Evolutionary conservation across 495 filamentous ascomycete species (phyloP), one percentile per base, ranked within the genome.

Genomic region (Podospora comata): DNA sequence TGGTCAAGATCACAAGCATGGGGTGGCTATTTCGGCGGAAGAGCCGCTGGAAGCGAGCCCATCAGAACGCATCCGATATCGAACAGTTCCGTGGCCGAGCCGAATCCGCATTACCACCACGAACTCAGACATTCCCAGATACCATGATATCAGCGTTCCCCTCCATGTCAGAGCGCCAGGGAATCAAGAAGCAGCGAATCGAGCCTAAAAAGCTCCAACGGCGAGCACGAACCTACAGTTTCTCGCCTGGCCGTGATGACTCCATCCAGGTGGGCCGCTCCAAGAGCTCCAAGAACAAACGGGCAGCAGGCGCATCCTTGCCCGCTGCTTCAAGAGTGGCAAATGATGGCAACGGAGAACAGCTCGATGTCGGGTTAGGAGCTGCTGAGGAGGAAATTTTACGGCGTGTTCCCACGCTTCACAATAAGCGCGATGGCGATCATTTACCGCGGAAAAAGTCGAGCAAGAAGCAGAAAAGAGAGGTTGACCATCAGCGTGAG

Each of bases 1-100:
- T 13, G 16, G 39, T 20, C 30, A 7, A n/a, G 9, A 20, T 54
- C 27, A 55, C 59, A 63, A 76, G 30, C 70, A 92, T 92, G 90
- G 86, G 87, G 74, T 93, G 91, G 91, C 91, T 88, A 44, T 93
- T 92, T 77, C 84, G 90, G 77, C 88, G 89, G 66, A 90, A 84
- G 76, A 87, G 82, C 81, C 79, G 80, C 67, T 79, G 81, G 71
- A 82, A 79, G 71, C 79, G 79, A 69, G 72, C 78, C 54, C 73
- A 76, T 34, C 75, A 77, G 54, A 80, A 74, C 67, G 78, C 79
- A 34, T 68, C 76, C 3, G 73, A 79, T 28, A 70, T 76, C 27
- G 78, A 78, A 66, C 72, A 71, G 30, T 39, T 68, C 2, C 65
- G 75, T 74, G 55, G 72, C 53, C 70, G 64, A 66, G 72, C 67